Evolutionary conservation across 306 rosid genomes (phyloP), one percentile per base, ranked within the genome.

Genomic region (Spatholobus suberectus): DNA sequence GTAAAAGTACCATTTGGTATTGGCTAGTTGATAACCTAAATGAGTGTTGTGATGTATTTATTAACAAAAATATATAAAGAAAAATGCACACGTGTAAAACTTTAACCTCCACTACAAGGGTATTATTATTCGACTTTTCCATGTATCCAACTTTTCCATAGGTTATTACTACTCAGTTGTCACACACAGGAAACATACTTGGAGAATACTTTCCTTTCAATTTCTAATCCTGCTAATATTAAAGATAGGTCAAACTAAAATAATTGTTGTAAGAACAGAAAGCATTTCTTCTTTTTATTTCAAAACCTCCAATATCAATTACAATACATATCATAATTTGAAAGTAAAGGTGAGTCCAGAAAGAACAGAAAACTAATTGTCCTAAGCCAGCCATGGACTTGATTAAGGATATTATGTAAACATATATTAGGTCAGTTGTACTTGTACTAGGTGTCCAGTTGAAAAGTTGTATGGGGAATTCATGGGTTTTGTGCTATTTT

Each of bases 401-500:
- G 34, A 81, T 77, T 73, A 14, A 73, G 63, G 73, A 58, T 78
- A 75, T 55, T 18, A 63, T 61, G 40, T 75, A 24, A 81, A 35
- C 61, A 34, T 75, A 34, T 14, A 34, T 15, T 70, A 8, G 83
- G 52, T 55, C 44, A 40, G 41, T 79, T 79, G 66, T 54, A 69
- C 24, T 79, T 79, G 66, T 54, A 69, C 24, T 29, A 46, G 32
- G n/a, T 76, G 29, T 61, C 67, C 34, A 41, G 69, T 61, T 68
- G 37, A 76, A 88, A 83, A 59, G 79, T 20, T 85, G 17, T 24
- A 65, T 20, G 49, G 34, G 34, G 15, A 81, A 57, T 57, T 78
- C 27, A 8, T 47, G 69, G 59, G 70, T 66, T 68, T 37, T 62
- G 3, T 59, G 73, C 12, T 67, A 29, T 69, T 27, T 80, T 76